These are phyloP conservation scores for Sideroxylon spinosum DNA, from an alignment of 179 eudicot species.

Conservation along the genomic window DNA sequence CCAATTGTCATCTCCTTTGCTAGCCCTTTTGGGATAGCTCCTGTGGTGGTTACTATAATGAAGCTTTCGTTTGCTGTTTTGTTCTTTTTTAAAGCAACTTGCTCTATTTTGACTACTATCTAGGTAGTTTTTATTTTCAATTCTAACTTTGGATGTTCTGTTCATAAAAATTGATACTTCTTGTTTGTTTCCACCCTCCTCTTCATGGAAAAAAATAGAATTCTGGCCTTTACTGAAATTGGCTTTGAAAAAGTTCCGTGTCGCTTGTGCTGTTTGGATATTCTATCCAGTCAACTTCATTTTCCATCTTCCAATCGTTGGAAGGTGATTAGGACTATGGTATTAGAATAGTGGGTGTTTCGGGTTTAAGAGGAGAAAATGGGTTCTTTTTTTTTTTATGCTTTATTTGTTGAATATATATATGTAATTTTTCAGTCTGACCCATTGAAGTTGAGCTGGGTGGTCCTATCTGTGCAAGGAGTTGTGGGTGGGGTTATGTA, in stretches of 20 bases:
- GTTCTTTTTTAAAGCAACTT: not conserved
- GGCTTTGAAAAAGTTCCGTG: not conserved
- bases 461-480: conserved; percentile 2
- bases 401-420: not conserved
- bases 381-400: not conserved
- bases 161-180: not conserved
- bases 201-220: not conserved
- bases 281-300: not conserved
- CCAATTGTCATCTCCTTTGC: too few relatives aligned
- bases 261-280: not conserved
- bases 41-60: not conserved
- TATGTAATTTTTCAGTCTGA: not conserved
- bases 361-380: not conserved
- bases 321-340: not conserved
- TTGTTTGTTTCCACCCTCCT: not conserved
- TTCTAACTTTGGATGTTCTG: not conserved
- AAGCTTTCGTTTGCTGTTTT: not conserved
- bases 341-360: not conserved
- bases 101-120: not conserved
- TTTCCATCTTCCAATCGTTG: not conserved
- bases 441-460: not conserved
- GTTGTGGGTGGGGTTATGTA: not conserved
- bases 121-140: not conserved
- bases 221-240: too few relatives aligned
- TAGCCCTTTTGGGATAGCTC: too few relatives aligned